phyloP scores from a whole-genome alignment of 176 grass and related monocot species.

The Aegilops tauschii region DNA sequence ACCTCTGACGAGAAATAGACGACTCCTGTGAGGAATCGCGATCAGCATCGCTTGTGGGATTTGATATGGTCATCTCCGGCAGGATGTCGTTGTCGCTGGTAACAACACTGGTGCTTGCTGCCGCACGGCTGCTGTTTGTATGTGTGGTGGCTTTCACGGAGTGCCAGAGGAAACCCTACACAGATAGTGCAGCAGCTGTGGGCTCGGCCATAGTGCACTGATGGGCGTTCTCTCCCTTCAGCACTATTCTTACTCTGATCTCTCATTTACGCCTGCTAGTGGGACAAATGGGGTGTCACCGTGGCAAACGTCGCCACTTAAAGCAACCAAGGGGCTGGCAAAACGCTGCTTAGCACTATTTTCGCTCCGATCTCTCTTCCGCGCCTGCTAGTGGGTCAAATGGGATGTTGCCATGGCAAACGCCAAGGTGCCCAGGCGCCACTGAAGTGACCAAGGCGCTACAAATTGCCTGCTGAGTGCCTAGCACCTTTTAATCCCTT shows the following conservation, averaged over 20 bases:
- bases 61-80: no score
- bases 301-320: neutral
- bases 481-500: neutral
- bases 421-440: neutral
- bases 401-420: neutral
- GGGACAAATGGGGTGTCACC: neutral
- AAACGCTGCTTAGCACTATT: neutral
- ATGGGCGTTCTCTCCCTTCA: neutral
- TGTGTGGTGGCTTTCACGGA: neutral
- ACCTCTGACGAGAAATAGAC: neutral
- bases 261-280: neutral
- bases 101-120: neutral
- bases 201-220: neutral
- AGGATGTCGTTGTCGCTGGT: neutral
- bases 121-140: neutral
- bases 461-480: neutral
- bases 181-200: neutral
- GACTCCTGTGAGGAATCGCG: neutral
- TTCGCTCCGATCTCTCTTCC: neutral
- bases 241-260: neutral
- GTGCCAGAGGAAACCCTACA: neutral
- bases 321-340: neutral
- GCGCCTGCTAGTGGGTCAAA: neutral
- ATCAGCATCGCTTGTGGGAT: no score
- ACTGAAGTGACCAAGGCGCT: neutral